Conservation (phyloP, 257 asterid species). For the Solanum boliviense region DNA sequence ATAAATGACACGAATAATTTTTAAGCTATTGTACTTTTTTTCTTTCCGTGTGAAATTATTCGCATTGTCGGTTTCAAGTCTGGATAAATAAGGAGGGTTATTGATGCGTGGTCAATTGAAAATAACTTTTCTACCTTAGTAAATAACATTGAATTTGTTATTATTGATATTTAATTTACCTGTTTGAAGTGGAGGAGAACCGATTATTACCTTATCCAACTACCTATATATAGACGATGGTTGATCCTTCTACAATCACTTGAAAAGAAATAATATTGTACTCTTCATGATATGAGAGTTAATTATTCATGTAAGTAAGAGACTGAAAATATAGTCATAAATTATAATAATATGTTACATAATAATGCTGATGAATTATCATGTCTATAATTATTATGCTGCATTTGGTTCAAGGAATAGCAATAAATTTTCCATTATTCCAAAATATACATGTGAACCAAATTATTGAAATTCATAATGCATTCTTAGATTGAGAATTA, state of each 20-base stretch:
- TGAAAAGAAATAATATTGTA: not conserved
- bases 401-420: not conserved
- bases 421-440: not conserved
- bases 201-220: not conserved
- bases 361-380: not conserved
- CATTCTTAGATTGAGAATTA: not conserved
- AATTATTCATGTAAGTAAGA: not conserved
- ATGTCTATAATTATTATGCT: not conserved
- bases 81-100: too few species aligned
- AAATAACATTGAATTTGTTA: too few species aligned
- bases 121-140: too few species aligned
- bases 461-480: not conserved
- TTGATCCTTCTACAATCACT: not conserved
- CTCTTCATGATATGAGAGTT: not conserved
- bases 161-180: too few species aligned
- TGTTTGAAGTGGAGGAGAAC: too few species aligned
- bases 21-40: not conserved
- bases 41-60: too few species aligned
- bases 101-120: too few species aligned
- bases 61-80: too few species aligned
- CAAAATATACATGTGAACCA: not conserved
- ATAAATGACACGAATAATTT: not conserved
- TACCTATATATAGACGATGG: not conserved
- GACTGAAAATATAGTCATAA: not conserved
- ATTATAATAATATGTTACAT: not conserved